phyloP scores from a whole-genome alignment of 1,284 basidiomycete genomes.

The Boletus smithii region DNA sequence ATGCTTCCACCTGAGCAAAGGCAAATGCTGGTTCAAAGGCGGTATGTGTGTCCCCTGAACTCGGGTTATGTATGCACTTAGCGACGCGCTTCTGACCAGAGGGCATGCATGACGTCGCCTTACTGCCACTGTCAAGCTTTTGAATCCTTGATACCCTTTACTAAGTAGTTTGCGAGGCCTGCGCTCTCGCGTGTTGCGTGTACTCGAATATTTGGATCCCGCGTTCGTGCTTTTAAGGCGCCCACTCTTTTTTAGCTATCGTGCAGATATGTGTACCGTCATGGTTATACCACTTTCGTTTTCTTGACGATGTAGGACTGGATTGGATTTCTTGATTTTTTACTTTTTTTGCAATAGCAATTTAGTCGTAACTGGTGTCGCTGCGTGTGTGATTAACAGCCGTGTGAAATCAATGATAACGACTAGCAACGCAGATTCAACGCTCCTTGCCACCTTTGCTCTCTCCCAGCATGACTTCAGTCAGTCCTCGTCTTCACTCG shows the following conservation, averaged over 20 bases:
- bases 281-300: constrained; percentile 29
- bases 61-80: constrained; percentile 6
- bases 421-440: constrained; percentile 17
- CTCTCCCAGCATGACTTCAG: constrained; percentile 41
- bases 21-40: constrained; percentile 83
- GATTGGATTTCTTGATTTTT: constrained; percentile 18
- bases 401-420: constrained; percentile 38
- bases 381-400: constrained; percentile 20
- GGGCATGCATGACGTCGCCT: constrained; percentile 31
- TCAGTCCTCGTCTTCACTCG: constrained; percentile 25
- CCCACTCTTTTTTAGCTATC: constrained; percentile 26
- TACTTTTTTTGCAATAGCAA: constrained; percentile 30
- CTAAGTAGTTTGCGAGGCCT: not conserved
- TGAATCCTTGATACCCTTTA: constrained; percentile 18
- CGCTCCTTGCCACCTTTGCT: constrained; percentile 19
- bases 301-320: constrained; percentile 26
- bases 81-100: constrained; percentile 13
- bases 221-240: constrained; percentile 30
- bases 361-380: constrained; percentile 8
- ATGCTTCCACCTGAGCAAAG: constrained; percentile 61
- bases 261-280: constrained; percentile 25
- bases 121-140: constrained; percentile 15
- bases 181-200: not conserved
- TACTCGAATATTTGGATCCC: constrained; percentile 8
- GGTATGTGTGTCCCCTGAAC: constrained; percentile 42